A percentile compares a stretch with the other conserved stretches of the same genome.
Evolutionary conservation across 2,329 filamentous ascomycete genomes (phyloP).

Genomic region (Colletotrichum kahawae): DNA sequence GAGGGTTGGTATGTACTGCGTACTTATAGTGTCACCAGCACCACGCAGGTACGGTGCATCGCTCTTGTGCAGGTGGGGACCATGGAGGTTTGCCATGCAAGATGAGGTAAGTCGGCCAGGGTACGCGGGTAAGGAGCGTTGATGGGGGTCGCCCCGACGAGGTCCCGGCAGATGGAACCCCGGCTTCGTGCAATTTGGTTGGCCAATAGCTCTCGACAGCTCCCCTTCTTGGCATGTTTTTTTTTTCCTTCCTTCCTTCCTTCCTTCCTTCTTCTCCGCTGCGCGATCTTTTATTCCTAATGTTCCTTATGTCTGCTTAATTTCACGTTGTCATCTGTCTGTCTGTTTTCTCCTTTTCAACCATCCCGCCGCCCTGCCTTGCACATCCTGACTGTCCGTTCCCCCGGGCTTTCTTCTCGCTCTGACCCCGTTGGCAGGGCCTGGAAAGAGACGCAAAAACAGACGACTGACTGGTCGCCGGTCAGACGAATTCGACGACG

Average conservation of each 20-base stretch:
- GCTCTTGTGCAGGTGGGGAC: background rate
- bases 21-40: too few relatives aligned
- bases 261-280: background rate
- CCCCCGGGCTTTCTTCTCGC: background rate
- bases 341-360: background rate
- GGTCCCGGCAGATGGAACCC: background rate
- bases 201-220: background rate
- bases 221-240: background rate
- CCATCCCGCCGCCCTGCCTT: background rate
- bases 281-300: background rate
- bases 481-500: slow-evolving; percentile 19
- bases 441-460: background rate
- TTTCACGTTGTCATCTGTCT: background rate
- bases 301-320: background rate
- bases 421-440: background rate
- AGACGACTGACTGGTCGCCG: slow-evolving; percentile 14
- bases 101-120: slow-evolving; percentile 3
- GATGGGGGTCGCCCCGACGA: background rate
- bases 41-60: background rate
- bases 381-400: background rate
- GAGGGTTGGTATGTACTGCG: background rate
- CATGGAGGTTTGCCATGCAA: background rate
- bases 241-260: background rate
- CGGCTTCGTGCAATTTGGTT: background rate
- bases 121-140: background rate